These are phyloP conservation scores for Rhynchosporium secalis DNA, from an alignment of 2,329 filamentous ascomycete genomes.

Conservation along the genomic window DNA sequence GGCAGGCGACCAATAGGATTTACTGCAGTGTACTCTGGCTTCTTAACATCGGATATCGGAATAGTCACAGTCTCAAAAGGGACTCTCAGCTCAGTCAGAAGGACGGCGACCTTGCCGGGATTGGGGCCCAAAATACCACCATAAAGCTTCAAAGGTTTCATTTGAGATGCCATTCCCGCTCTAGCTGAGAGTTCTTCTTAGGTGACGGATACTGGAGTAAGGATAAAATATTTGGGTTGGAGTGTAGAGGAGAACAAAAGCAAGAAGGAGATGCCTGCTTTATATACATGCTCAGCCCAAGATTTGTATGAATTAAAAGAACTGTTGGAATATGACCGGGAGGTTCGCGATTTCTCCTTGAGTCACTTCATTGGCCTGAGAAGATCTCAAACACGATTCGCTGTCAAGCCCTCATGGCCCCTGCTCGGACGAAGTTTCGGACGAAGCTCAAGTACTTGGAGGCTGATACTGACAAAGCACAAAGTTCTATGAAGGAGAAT, in stretches of 20 bases:
- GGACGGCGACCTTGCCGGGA: conserved; percentile 44
- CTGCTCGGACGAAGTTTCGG: conserved; percentile 4
- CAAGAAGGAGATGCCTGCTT: neutral
- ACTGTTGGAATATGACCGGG: neutral
- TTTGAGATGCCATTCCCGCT: conserved; percentile 11
- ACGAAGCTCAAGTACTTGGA: neutral
- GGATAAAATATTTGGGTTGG: neutral
- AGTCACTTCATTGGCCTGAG: neutral
- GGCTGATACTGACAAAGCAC: neutral
- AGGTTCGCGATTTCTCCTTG: neutral
- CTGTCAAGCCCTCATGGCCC: neutral
- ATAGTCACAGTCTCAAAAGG: conserved; percentile 43
- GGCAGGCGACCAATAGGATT: conserved; percentile 40
- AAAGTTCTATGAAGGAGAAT: neutral
- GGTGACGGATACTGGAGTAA: neutral
- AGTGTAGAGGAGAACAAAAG: too few relatives aligned
- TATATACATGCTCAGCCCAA: neutral
- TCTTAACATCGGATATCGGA: conserved; percentile 44
- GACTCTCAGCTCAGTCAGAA: conserved; percentile 47
- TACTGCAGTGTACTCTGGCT: conserved; percentile 40
- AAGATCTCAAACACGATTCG: neutral
- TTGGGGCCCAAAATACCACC: conserved; percentile 26
- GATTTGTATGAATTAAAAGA: neutral
- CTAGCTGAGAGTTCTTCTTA: neutral
- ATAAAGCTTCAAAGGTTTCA: conserved; percentile 24